Percentiles rank a stretch among this genome's conserved stretches.
These are phyloP conservation scores for Bimuria novae-zelandiae DNA, from an alignment of 2,329 filamentous ascomycete genomes.

Conservation along the genomic window DNA sequence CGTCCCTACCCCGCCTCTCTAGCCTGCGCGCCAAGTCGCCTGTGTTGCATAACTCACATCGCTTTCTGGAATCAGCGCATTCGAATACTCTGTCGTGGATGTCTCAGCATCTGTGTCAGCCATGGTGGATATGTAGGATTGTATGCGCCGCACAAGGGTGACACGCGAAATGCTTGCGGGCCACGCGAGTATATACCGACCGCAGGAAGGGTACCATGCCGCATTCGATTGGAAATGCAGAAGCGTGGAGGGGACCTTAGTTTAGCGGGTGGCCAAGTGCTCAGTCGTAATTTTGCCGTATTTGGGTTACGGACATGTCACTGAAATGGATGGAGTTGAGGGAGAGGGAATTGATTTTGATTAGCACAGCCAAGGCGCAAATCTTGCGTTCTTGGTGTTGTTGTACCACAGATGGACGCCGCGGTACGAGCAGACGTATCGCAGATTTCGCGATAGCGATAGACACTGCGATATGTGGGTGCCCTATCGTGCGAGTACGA, in stretches of 20 bases:
- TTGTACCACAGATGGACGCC: too few species aligned
- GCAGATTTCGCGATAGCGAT: too few species aligned
- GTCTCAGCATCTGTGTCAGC: neutral
- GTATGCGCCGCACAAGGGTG: constrained; percentile 2
- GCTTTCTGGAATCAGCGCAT: constrained; percentile 19
- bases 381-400: neutral
- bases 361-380: neutral
- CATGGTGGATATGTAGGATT: neutral
- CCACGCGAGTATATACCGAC: neutral
- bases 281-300: neutral
- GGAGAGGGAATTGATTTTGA: neutral
- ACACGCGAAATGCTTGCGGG: constrained; percentile 8
- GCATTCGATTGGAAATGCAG: neutral
- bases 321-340: neutral
- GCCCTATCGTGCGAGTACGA: neutral
- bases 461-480: neutral
- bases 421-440: too few species aligned
- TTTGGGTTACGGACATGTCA: neutral
- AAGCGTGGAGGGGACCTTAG: neutral
- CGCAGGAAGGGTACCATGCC: neutral
- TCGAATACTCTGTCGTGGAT: neutral
- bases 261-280: neutral
- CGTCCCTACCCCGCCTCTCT: neutral
- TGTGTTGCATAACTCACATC: constrained; percentile 12
- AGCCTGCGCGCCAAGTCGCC: neutral